Conservation (phyloP, 495 filamentous ascomycete species). For the Aspergillus ellipticus region DNA sequence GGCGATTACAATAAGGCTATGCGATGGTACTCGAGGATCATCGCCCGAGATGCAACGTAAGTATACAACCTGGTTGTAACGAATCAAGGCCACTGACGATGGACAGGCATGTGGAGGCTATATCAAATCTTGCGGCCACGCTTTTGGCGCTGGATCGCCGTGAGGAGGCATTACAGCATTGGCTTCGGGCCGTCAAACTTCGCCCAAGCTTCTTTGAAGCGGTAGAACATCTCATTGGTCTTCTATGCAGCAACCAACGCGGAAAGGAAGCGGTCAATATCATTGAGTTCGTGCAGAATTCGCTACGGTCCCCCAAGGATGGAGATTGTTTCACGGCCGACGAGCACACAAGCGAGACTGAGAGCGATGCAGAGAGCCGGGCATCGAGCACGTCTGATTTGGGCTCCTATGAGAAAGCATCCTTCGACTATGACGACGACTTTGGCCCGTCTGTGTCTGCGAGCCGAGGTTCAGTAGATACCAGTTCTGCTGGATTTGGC, state of each 20-base stretch:
- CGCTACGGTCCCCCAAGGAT: conserved; percentile 55
- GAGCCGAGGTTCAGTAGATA: conserved; percentile 28
- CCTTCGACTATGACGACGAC: conserved; percentile 58
- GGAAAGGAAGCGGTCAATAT: conserved; percentile 83
- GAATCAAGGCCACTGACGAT: conserved; percentile 6
- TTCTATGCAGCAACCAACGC: conserved; percentile 78
- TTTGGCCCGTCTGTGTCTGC: conserved; percentile 22
- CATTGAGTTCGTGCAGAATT: conserved; percentile 83
- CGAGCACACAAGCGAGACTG: conserved; percentile 55
- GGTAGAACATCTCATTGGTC: conserved; percentile 88
- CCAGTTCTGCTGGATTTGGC: conserved; percentile 56
- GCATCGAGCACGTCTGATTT: conserved; percentile 47
- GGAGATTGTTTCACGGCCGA: conserved; percentile 46
- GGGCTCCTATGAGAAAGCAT: conserved; percentile 50
- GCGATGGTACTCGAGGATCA: conserved; percentile 84
- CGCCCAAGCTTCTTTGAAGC: conserved; percentile 94
- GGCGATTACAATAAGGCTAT: conserved; percentile 82
- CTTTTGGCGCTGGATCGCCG: conserved; percentile 76
- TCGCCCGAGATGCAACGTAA: conserved; percentile 75
- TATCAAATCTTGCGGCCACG: conserved; percentile 89
- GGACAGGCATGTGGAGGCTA: conserved; percentile 83
- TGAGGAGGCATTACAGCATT: conserved; percentile 82
- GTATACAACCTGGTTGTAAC: conserved; percentile 15
- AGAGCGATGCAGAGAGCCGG: conserved; percentile 50
- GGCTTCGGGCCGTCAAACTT: conserved; percentile 76